These are phyloP conservation scores for Apiotrichum akiyoshidainum DNA, from an alignment of 1,284 basidiomycete genomes.

Conservation along the genomic window DNA sequence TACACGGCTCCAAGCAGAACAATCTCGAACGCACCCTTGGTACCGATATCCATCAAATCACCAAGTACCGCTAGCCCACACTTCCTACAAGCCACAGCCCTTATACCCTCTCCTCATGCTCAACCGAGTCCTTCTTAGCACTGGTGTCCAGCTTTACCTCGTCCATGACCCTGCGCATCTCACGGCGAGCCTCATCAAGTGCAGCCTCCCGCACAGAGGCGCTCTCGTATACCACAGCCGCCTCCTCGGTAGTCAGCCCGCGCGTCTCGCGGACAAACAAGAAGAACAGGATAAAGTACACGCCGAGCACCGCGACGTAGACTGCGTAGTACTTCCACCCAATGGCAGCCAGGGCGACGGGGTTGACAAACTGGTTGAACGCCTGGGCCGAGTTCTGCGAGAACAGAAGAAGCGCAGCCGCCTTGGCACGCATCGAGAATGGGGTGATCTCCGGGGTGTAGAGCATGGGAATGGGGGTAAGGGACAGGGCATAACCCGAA, in stretches of 20 bases:
- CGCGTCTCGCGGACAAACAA: slow-evolving; percentile 37
- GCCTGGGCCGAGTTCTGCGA: slow-evolving; percentile 34
- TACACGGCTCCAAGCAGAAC: too few relatives aligned
- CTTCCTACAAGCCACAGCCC: too few relatives aligned
- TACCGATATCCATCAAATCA: too few relatives aligned
- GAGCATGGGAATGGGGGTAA: background rate
- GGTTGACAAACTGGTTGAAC: slow-evolving; percentile 79
- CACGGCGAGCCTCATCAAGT: background rate
- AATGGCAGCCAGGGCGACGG: slow-evolving; percentile 59
- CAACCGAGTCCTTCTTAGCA: too few relatives aligned
- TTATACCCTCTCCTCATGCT: too few relatives aligned
- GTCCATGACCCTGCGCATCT: too few relatives aligned
- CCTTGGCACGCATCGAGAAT: slow-evolving; percentile 64
- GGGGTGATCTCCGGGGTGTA: slow-evolving; percentile 62
- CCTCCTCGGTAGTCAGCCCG: slow-evolving; percentile 44
- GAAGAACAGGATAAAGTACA: slow-evolving; percentile 43
- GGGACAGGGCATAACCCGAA: slow-evolving; percentile 55
- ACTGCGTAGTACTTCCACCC: slow-evolving; percentile 49
- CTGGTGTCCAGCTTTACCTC: too few relatives aligned
- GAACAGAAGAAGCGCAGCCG: slow-evolving; percentile 55
- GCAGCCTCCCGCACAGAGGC: background rate
- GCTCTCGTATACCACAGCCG: slow-evolving; percentile 31
- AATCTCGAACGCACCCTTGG: too few relatives aligned
- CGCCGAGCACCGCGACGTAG: slow-evolving; percentile 53
- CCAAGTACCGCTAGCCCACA: too few relatives aligned